Base-by-base conservation (phyloP, 345 rosid species). In the Euclidium syriacum region DNA sequence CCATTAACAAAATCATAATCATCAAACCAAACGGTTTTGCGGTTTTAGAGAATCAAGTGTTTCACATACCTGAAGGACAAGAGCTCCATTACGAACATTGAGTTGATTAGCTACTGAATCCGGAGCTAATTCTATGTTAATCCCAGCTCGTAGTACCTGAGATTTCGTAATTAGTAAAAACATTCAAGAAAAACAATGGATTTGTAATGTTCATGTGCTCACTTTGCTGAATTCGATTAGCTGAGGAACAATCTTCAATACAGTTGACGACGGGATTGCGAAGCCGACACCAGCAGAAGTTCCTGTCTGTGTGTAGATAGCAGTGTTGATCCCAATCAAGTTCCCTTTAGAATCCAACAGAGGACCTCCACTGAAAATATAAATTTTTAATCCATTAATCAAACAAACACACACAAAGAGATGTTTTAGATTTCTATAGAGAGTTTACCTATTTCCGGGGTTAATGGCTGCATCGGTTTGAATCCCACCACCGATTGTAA, bases 391-490 rank as follows among this genome's bases (percentile, higher is more conserved):
- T 16, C 7, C 51, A 52, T 60, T 44, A 62, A 49, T 49, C 19
- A 46, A 52, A 6, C 44, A 20, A 64, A 35, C 24, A 44, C 18
- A 62, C 22, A 56, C 12, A n/a, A 3, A 15, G 30, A 18, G 25
- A 18, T 58, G 20, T 4, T 43, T 24, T 36, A 33, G 61, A 34
- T 18, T 47, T 38, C 36, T 39, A 2, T 10, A 23, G 9, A 71
- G n/a, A n/a, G n/a, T 60, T 2, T 71, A 85, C 98, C 97, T 89
- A 76, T 92, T 92, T 52, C 98, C 98, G 0, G 98, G 98, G 80
- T 92, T 92, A 67, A 89, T 92, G 22, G 98, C 95, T 11, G 98
- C 98, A 85, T 92, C 98, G 23, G 98, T 92, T 84, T 92, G 97
- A 75, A 92, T 84, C 48, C 96, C 95, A 65, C 98, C 97, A 57